Evolutionary conservation across 345 rosid species (phyloP), one percentile per base, ranked within the genome.

Genomic region (Ceriops decandra): DNA sequence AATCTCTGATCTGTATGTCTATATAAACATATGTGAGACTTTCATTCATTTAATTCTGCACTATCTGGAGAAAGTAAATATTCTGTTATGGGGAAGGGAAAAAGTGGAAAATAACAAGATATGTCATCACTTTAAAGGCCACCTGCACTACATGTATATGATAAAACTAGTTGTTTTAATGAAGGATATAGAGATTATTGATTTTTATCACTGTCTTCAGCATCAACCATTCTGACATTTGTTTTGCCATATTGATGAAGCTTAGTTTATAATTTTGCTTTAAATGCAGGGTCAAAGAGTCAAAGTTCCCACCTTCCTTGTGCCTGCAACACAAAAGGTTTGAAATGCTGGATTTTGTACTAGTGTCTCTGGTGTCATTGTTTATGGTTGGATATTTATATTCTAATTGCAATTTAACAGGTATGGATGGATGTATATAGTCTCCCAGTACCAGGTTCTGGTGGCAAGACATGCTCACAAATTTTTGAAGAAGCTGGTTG

Each of bases 401-500:
- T 52, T 38, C 16, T 7, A 35, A 52, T 22, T 22, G 38, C 36
- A 52, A 65, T 60, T 65, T 67, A 38, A 33, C 80, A 95, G 99
- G 95, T 90, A 30, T 95, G 98, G 99, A 73, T 95, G 93, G 99
- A 90, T 46, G 47, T 95, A 16, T 95, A 90, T 74, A 70, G 88
- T 32, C 86, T 95, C 38, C 96, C 96, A 8, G 97, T 95, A 16
- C 96, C 99, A 2, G 97, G 98, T 75, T 75, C 99, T 58, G 96
- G 93, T 74, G 99, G 99, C 46, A 95, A 90, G 80, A 95, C 99
- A 5, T 90, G 95, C 77, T 87, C 98, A 13, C 95, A 90, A 87
- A 91, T 95, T 79, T 95, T 95, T 17, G 97, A 91, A 82, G 98
- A 91, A 83, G 98, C 93, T 60, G 99, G 99, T 38, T 95, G 99